Base-by-base conservation (phyloP, 768 basidiomycete species). In the Favolaschia claudopus region DNA sequence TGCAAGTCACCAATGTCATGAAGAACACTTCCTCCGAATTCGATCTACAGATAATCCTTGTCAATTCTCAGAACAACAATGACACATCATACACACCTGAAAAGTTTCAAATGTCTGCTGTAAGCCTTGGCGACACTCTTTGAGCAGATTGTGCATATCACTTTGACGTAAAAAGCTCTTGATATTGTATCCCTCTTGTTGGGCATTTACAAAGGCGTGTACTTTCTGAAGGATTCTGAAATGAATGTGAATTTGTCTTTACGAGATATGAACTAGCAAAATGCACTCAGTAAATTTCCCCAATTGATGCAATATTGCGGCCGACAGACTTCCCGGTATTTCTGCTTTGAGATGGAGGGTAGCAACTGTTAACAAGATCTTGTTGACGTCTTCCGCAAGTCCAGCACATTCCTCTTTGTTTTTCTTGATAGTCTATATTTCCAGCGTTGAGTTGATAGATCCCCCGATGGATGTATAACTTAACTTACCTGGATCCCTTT, bases 161-260 rank as follows among this genome's bases (percentile, higher is more conserved):
- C 37, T 15, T 24, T 42, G 12, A 9, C 47, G 55, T 8, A 57
- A 57, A 15, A 46, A 45, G 8, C 20, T 20, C 37, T 27, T 40
- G 31, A 57, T 40, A 5, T n/a, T 19, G 45, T 19, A 29, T 10
- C 45, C 36, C 4, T 56, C 45, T 33, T 47, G 55, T 31, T 56
- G 43, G 1, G 44, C 55, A n/a, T 39, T 38, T 7, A 56, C 22
- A 31, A 7, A 15, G n/a, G 40, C n/a, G n/a, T 17, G 3, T 29
- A 42, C 38, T 31, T 37, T 22, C 15, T 42, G 27, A 39, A 42
- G 20, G 40, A 53, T 24, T 43, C 25, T 17, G 15, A 25, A 24
- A 40, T n/a, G 6, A 40, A 15, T 51, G 50, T 29, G 36, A 38
- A 52, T 39, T 51, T 28, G 36, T 33, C 20, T n/a, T n/a, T n/a